Evolutionary conservation across 2,329 filamentous ascomycete genomes (phyloP).

Genomic region (Coniochaeta sp.): DNA sequence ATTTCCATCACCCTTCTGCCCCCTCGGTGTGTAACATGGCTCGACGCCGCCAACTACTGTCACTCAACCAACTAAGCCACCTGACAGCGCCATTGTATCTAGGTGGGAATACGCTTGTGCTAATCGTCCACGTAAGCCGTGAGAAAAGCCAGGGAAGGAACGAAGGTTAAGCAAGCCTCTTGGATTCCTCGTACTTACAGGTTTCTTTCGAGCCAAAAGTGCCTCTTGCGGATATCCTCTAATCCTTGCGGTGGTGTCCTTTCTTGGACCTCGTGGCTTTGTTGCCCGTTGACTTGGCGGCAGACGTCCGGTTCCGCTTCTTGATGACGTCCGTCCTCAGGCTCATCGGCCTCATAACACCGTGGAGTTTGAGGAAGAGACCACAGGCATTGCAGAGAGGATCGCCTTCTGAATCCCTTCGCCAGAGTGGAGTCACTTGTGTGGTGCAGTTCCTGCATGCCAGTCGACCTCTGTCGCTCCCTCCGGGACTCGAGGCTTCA

Average conservation of each 20-base stretch:
- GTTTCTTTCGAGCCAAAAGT: too few relatives aligned
- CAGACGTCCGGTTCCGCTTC: conserved; percentile 77
- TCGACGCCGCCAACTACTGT: too few relatives aligned
- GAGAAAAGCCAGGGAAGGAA: too few relatives aligned
- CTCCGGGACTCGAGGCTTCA: background rate
- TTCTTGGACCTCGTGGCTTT: conserved; percentile 51
- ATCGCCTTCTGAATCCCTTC: conserved; percentile 92
- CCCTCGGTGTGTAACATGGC: too few relatives aligned
- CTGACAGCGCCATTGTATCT: too few relatives aligned
- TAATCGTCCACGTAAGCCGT: too few relatives aligned
- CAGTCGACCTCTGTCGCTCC: background rate
- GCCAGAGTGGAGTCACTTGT: conserved; percentile 94
- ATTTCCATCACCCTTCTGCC: too few relatives aligned
- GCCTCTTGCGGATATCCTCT: background rate
- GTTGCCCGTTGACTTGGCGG: conserved; percentile 52
- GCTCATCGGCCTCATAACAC: conserved; percentile 89
- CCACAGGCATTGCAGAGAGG: conserved; percentile 98
- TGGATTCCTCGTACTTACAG: too few relatives aligned
- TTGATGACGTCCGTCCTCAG: conserved; percentile 99
- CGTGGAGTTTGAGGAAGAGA: conserved; percentile 89
- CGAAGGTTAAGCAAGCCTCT: too few relatives aligned
- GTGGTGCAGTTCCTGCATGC: conserved; percentile 89
- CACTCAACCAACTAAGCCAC: too few relatives aligned
- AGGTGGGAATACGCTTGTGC: too few relatives aligned
- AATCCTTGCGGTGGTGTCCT: conserved; percentile 43